Evolutionary conservation across 176 grass and related monocot genomes (phyloP), one percentile per base, ranked within the genome.

Genomic region (Musa itinerans): DNA sequence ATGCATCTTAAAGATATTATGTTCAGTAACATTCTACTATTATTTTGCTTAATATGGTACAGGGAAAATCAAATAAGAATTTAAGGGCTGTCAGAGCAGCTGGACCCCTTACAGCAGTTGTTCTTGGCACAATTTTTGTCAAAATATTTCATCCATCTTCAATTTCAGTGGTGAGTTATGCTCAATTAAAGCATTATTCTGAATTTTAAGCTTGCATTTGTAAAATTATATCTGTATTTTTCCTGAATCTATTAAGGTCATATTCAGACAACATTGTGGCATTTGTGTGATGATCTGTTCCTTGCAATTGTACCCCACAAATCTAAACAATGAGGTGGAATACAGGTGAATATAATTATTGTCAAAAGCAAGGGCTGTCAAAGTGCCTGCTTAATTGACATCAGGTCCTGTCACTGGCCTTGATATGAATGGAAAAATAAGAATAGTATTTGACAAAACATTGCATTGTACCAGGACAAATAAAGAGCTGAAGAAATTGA

Each of bases 21-120:
- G 50, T 70, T 78, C 25, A 64, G 25, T 19, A 53, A 72, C 25
- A 54, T 58, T 55, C 53, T 73, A 7, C 78, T 61, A 53, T 73
- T 62, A 21, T 78, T 63, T 61, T 74, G 6, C 16, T 68, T 76
- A 55, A 87, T 77, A 81, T 73, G 11, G 81, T 82, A 53, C 76
- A 93, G 93, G 93, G 93, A 50, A 97, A 93, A 97, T 87, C 93
- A 26, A 71, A 76, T 81, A 97, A 97, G 74, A 90, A 81, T 22
- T 83, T 93, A 23, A 81, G 82, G 69, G 83, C 78, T 50, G 20
- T 97, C 70, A 93, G 88, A 85, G 93, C 78, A 49, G 85, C 93
- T 65, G 93, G 93, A 15, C 93, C 93, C 52, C 87, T 97, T 69
- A 89, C 93, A 83, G 88, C 93, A 76, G 88, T 97, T 75, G 82